phyloP scores from a whole-genome alignment of 768 basidiomycete genomes.

The Pseudohyphozyma bogoriensis region DNA sequence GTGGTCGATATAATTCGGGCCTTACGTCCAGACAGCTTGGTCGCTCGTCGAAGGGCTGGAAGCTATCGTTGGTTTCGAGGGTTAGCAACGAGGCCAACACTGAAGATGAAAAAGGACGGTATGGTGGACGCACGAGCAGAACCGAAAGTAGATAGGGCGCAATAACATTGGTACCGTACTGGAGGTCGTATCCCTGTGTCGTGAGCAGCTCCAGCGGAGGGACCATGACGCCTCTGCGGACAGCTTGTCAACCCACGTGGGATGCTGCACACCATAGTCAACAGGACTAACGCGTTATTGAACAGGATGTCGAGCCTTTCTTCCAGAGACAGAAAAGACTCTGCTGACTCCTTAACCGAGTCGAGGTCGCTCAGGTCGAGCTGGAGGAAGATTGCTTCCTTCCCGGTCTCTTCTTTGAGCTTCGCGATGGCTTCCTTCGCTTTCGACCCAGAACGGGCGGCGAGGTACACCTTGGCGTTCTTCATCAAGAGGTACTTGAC shows the following conservation, averaged over 20 bases:
- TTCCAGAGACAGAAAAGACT: conserved; percentile 39
- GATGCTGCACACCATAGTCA: no score
- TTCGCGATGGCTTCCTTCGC: conserved; percentile 48
- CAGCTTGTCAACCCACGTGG: no score
- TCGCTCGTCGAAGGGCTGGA: neutral
- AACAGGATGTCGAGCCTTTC: conserved; percentile 27
- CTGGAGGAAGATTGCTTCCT: conserved; percentile 43
- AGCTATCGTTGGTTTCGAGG: neutral
- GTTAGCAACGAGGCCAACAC: neutral
- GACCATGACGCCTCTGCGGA: conserved; percentile 31
- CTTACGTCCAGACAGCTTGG: no score
- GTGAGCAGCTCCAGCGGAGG: conserved; percentile 24
- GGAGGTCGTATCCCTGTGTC: conserved; percentile 37
- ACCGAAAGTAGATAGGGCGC: conserved; percentile 20
- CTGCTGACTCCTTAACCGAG: conserved; percentile 42
- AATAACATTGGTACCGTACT: conserved; percentile 36
- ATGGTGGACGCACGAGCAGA: conserved; percentile 21
- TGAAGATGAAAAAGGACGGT: no score
- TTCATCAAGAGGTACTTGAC: conserved; percentile 47
- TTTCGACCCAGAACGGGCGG: conserved; percentile 45
- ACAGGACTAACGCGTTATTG: conserved; percentile 13
- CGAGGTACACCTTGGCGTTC: conserved; percentile 60
- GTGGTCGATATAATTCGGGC: conserved; percentile 1
- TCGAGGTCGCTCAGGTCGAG: conserved; percentile 46
- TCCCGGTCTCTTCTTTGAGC: conserved; percentile 46